A percentile compares a stretch with the other conserved stretches of the same genome.
phyloP scores from a whole-genome alignment of 2,329 filamentous ascomycete species.

The Colletotrichum somersetense region DNA sequence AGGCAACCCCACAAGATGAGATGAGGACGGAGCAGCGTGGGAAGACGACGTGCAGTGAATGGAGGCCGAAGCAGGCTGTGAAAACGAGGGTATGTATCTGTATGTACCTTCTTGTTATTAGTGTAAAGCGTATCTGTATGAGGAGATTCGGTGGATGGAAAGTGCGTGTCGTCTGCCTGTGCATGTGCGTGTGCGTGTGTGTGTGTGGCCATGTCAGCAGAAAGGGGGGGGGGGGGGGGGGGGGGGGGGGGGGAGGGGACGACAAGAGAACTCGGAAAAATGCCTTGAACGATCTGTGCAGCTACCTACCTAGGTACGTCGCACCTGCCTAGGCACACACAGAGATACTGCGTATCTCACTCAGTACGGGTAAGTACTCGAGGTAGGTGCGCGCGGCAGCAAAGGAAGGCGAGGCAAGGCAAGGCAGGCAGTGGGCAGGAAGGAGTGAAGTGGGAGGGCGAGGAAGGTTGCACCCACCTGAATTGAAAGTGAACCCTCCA shows the following conservation, averaged over 20 bases:
- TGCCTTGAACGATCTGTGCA: constrained; percentile 11
- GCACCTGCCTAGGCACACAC: no score
- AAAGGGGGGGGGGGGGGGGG: not conserved
- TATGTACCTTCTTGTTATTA: not conserved
- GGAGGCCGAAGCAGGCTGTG: constrained; percentile 17
- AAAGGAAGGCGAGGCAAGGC: not conserved
- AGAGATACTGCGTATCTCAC: not conserved
- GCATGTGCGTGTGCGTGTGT: not conserved
- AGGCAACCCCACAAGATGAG: not conserved
- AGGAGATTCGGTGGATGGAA: constrained; percentile 13
- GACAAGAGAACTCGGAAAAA: constrained; percentile 5
- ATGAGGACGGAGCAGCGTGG: constrained; percentile 3
- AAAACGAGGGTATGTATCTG: not conserved
- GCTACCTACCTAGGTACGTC: not conserved
- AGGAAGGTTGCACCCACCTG: constrained; percentile 40
- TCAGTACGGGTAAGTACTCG: not conserved
- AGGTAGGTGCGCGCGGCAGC: not conserved
- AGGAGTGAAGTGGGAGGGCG: not conserved
- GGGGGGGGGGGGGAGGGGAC: not conserved
- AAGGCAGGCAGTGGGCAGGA: not conserved
- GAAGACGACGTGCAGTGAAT: not conserved
- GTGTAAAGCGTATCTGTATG: not conserved
- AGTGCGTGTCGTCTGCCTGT: not conserved
- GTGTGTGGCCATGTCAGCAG: constrained; percentile 15
- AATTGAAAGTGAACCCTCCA: constrained; percentile 38